Evolutionary conservation across 2,329 filamentous ascomycete genomes (phyloP).

Genomic region (Aspergillus ibericus): DNA sequence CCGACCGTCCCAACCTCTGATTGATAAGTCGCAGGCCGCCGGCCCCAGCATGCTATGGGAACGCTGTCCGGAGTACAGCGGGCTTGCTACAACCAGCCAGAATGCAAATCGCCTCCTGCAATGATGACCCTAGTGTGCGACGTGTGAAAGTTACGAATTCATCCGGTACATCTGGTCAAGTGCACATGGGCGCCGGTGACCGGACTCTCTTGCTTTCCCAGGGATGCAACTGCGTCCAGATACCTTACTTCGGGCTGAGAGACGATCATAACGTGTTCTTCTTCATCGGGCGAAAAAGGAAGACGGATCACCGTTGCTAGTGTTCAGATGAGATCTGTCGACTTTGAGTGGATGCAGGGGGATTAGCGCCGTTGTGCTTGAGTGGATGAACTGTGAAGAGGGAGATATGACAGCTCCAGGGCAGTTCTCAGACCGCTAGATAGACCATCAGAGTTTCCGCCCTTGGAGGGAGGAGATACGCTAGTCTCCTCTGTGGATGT

Average conservation of each 20-base stretch:
- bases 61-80: not conserved
- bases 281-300: not conserved
- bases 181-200: constrained; percentile 5
- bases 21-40: constrained; percentile 1
- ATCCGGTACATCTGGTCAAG: not conserved
- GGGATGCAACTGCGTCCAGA: not conserved
- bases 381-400: not conserved
- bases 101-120: not conserved
- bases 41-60: not conserved
- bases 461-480: not conserved
- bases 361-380: constrained; percentile 1
- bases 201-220: not conserved
- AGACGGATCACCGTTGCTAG: not conserved
- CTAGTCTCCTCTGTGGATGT: not conserved
- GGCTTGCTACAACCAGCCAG: not conserved
- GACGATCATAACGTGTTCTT: constrained; percentile 7
- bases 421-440: constrained; percentile 18
- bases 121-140: constrained; percentile 9
- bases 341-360: constrained; percentile 9
- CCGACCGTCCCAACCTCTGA: constrained; percentile 2
- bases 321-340: not conserved
- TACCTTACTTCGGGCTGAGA: constrained; percentile 4
- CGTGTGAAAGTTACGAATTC: constrained; percentile 5
- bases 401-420: constrained; percentile 22
- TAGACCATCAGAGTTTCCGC: constrained; percentile 14